Percentiles rank a stretch among this genome's conserved stretches.
Evolutionary conservation across 2,329 filamentous ascomycete genomes (phyloP).

Genomic region (Fusarium chuoi): DNA sequence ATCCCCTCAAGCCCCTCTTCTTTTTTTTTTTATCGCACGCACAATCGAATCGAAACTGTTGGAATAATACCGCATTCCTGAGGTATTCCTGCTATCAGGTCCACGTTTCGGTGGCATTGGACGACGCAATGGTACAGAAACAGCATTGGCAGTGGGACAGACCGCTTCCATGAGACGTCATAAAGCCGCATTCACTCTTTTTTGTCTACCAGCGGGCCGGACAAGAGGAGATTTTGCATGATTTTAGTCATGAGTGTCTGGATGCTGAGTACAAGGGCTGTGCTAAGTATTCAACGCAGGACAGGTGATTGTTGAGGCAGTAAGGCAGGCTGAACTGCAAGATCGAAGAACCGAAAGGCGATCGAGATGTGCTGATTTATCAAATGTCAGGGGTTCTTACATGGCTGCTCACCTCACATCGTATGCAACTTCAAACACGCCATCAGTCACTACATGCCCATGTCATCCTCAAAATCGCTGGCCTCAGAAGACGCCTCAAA

Average conservation of each 20-base stretch:
- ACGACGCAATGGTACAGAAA: conserved; percentile 23
- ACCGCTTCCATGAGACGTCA: conserved; percentile 28
- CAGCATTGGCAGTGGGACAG: conserved; percentile 21
- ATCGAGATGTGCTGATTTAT: conserved; percentile 27
- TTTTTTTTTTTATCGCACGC: conserved; percentile 19
- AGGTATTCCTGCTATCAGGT: conserved; percentile 9
- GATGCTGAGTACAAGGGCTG: not conserved
- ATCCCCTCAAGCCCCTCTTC: conserved; percentile 28
- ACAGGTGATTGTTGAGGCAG: conserved; percentile 32
- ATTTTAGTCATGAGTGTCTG: not conserved
- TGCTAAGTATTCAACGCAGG: conserved; percentile 16
- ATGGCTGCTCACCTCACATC: conserved; percentile 4
- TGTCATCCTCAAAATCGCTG: conserved; percentile 14
- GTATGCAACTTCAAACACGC: conserved; percentile 22
- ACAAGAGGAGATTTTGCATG: conserved; percentile 1
- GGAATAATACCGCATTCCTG: conserved; percentile 34
- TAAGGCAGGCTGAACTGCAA: conserved; percentile 31
- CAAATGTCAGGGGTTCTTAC: conserved; percentile 2
- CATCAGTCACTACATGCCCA: conserved; percentile 21
- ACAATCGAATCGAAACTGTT: conserved; percentile 29
- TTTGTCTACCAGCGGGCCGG: conserved; percentile 6
- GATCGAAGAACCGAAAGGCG: conserved; percentile 22
- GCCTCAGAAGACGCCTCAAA: conserved; percentile 25
- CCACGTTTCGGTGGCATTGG: conserved; percentile 37
- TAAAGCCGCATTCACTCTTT: conserved; percentile 22